Percentiles rank a stretch among this genome's conserved stretches.
Conservation (phyloP, 2,329 filamentous ascomycete species). For the Beauveria brongniartii region DNA sequence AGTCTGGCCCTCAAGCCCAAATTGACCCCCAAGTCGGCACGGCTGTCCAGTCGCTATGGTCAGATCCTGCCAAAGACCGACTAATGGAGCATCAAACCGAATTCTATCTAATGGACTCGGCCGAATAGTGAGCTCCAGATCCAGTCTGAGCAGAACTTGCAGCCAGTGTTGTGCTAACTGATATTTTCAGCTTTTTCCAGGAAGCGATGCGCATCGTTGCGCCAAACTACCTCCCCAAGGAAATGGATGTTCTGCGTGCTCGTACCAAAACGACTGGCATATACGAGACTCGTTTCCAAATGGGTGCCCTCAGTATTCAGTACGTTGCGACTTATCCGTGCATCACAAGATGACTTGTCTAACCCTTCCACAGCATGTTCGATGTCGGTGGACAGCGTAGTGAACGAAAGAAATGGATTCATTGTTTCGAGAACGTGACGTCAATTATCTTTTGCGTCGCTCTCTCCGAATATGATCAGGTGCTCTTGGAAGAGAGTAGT, state of each 20-base stretch:
- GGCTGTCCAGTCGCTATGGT: slow-evolving; percentile 83
- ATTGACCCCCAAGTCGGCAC: slow-evolving; percentile 74
- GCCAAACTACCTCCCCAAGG: slow-evolving; percentile 80
- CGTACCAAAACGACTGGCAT: slow-evolving; percentile 98
- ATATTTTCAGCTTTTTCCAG: slow-evolving; percentile 73
- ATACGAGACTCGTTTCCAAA: slow-evolving; percentile 96
- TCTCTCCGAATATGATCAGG: slow-evolving; percentile 96
- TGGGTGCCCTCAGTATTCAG: slow-evolving; percentile 99
- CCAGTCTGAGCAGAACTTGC: background rate
- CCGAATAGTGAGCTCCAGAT: slow-evolving; percentile 72
- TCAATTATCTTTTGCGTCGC: slow-evolving; percentile 99
- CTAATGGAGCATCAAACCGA: slow-evolving; percentile 93
- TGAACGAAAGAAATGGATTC: slow-evolving; percentile 99
- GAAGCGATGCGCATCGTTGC: slow-evolving; percentile 79
- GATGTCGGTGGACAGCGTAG: slow-evolving; percentile 96
- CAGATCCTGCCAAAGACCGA: slow-evolving; percentile 71
- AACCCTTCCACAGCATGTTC: slow-evolving; percentile 68
- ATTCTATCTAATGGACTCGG: slow-evolving; percentile 99
- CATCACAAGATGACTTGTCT: background rate
- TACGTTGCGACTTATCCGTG: slow-evolving; percentile 39
- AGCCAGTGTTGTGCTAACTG: background rate
- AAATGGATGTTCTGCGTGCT: slow-evolving; percentile 90
- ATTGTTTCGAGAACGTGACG: slow-evolving; percentile 99
- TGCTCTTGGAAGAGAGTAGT: slow-evolving; percentile 91
- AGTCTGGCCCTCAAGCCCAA: slow-evolving; percentile 79